Percentiles rank a stretch among this genome's conserved stretches.
phyloP scores from a whole-genome alignment of 495 filamentous ascomycete genomes.

The Lasiosphaeris hirsuta region DNA sequence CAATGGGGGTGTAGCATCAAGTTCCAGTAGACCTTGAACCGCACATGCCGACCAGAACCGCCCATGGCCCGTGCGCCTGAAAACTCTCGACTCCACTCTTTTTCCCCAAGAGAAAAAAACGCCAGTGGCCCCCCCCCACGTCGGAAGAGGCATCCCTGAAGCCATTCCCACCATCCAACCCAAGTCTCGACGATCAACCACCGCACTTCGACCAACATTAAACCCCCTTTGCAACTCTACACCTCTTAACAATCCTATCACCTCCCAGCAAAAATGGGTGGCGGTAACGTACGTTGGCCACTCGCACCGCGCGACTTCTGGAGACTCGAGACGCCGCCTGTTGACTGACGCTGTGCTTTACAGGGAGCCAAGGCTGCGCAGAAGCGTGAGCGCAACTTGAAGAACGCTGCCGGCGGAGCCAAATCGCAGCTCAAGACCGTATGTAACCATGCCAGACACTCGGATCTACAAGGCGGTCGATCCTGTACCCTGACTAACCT shows the following conservation, averaged over 20 bases:
- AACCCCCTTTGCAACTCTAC: not conserved
- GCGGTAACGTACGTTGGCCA: conserved; percentile 45
- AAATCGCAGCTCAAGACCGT: conserved; percentile 57
- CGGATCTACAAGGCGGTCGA: too few relatives aligned
- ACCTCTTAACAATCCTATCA: not conserved
- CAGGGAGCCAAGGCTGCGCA: conserved; percentile 57
- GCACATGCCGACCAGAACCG: too few relatives aligned
- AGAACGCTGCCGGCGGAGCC: conserved; percentile 39
- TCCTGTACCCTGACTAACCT: conserved; percentile 8
- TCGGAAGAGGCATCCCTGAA: not conserved
- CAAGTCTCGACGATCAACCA: not conserved
- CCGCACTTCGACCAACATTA: not conserved
- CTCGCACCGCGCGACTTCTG: not conserved
- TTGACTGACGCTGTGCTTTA: not conserved
- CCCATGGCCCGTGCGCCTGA: too few relatives aligned
- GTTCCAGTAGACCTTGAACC: too few relatives aligned
- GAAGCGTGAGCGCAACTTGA: conserved; percentile 55
- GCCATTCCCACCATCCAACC: not conserved
- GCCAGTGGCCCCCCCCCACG: not conserved
- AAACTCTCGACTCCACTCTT: not conserved
- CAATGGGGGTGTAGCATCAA: too few relatives aligned
- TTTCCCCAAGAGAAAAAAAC: conserved; percentile 2
- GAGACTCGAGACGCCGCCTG: not conserved
- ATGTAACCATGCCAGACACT: conserved; percentile 18
- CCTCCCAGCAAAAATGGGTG: conserved; percentile 42